These are phyloP conservation scores for Neonectria hederae DNA, from an alignment of 2,329 filamentous ascomycete genomes.

Conservation along the genomic window DNA sequence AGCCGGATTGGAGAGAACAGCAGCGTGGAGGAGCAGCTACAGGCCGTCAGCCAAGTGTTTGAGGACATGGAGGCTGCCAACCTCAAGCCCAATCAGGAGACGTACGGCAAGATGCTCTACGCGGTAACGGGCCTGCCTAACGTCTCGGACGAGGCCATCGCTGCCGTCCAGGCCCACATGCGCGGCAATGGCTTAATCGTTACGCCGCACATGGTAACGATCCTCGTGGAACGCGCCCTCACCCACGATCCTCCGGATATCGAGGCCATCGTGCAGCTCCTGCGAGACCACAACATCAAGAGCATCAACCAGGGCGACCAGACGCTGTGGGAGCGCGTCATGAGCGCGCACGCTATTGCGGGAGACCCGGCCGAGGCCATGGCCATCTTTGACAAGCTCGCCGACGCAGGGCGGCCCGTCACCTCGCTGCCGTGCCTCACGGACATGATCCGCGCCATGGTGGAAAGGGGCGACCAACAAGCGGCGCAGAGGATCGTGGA, in stretches of 20 bases:
- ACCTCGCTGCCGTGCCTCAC: conserved; percentile 55
- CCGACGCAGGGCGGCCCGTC: conserved; percentile 49
- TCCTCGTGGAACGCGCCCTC: conserved; percentile 75
- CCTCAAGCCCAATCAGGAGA: conserved; percentile 67
- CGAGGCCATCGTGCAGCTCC: conserved; percentile 66
- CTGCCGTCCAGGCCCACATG: conserved; percentile 72
- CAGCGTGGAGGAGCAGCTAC: conserved; percentile 59
- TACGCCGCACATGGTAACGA: conserved; percentile 76
- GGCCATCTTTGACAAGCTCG: conserved; percentile 58
- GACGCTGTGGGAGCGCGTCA: conserved; percentile 75
- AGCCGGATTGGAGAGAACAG: conserved; percentile 49
- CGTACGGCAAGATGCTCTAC: conserved; percentile 77
- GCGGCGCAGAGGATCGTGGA: conserved; percentile 48
- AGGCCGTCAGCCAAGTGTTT: conserved; percentile 64
- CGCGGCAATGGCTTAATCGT: conserved; percentile 59
- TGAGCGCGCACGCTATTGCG: conserved; percentile 70
- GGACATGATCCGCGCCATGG: conserved; percentile 52
- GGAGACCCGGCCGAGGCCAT: conserved; percentile 62
- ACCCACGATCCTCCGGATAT: conserved; percentile 66
- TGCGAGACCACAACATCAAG: conserved; percentile 63
- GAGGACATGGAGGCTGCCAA: conserved; percentile 65
- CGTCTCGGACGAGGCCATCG: conserved; percentile 60
- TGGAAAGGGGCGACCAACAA: conserved; percentile 36
- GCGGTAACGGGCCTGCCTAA: conserved; percentile 48
- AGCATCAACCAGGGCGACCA: conserved; percentile 57